phyloP scores from a whole-genome alignment of 2,329 filamentous ascomycete genomes.

The Xylaria multiplex region DNA sequence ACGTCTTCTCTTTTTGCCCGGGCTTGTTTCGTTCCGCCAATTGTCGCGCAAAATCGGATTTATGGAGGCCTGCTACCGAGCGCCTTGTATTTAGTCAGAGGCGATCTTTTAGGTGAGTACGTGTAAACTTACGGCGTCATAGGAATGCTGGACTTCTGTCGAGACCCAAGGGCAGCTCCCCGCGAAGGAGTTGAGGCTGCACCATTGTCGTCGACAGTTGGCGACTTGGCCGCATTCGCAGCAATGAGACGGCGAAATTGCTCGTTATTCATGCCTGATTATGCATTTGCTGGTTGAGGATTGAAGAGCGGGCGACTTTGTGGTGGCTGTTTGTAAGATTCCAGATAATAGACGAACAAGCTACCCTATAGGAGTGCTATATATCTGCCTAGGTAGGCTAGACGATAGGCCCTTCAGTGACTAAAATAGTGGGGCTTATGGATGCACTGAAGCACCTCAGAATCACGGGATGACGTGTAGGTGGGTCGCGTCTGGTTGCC shows the following conservation, averaged over 20 bases:
- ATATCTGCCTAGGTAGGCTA: too few species aligned
- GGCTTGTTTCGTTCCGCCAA: constrained; percentile 76
- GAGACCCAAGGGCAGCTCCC: constrained; percentile 74
- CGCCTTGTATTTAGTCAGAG: constrained; percentile 60
- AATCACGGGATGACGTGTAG: constrained; percentile 56
- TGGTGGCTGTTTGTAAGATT: too few species aligned
- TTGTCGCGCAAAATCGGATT: constrained; percentile 83
- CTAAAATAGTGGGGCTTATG: constrained; percentile 14
- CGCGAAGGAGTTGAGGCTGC: constrained; percentile 51
- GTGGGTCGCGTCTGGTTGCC: constrained; percentile 32
- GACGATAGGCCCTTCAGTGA: too few species aligned
- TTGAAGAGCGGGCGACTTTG: too few species aligned
- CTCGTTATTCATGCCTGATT: constrained; percentile 83
- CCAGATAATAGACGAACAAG: not conserved
- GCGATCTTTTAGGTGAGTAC: constrained; percentile 17
- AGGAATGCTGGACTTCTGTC: constrained; percentile 81
- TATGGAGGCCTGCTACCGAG: constrained; percentile 65
- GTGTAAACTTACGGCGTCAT: constrained; percentile 83
- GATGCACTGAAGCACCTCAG: not conserved
- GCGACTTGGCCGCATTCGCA: constrained; percentile 55
- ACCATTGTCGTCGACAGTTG: constrained; percentile 56
- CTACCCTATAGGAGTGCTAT: not conserved
- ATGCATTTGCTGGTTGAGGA: not conserved
- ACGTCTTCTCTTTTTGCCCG: constrained; percentile 72
- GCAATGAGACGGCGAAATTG: constrained; percentile 87